Evolutionary conservation across 2,329 filamentous ascomycete genomes (phyloP), one percentile per base, ranked within the genome.

Genomic region (Phaeosphaeria sp.): DNA sequence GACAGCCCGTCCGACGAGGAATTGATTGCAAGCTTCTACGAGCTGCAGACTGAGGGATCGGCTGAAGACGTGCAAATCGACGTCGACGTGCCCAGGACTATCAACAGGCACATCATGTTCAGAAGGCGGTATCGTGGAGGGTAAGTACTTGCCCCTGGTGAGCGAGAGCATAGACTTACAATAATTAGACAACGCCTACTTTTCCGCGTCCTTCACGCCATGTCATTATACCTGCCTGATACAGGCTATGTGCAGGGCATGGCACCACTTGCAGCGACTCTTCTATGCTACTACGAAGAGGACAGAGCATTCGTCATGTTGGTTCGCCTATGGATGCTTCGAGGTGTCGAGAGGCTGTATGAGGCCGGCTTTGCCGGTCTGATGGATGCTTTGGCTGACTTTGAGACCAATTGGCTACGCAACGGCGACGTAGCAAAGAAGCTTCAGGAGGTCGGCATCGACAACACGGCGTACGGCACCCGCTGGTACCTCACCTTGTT

Each of bases 231-330:
- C 75, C 94, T 94, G 64, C 91, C 92, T 0, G 89, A 91, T 22
- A 95, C 91, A 6, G 95, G 95, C 25, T 99, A 99, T 75, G 95
- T 98, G 0, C 95, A 99, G 78, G 95, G 95, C 53, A 99, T 99
- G 95, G 95, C 94, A 17, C 91, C 93, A 21, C 82, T 98, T 41
- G 93, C 92, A 1, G 94, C 94, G 0, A 98, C 95, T 0, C 82
- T 99, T 20, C 86, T 99, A 6, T 97, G 94, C 74, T 99, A 99
- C 75, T 99, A 93, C 76, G 94, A 98, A 64, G 95, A 99, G 77
- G 95, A 97, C 77, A 88, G 88, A 67, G 89, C 92, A 6, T 99
- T 99, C 70, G 87, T 98, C 48, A 98, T 99, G 95, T 81, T 98
- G 53, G 93, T 96, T n/a, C 87, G 95, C 22, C 83, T 99, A 72